phyloP scores from a whole-genome alignment of 2,329 filamentous ascomycete genomes.

The Xylaria sp. region DNA sequence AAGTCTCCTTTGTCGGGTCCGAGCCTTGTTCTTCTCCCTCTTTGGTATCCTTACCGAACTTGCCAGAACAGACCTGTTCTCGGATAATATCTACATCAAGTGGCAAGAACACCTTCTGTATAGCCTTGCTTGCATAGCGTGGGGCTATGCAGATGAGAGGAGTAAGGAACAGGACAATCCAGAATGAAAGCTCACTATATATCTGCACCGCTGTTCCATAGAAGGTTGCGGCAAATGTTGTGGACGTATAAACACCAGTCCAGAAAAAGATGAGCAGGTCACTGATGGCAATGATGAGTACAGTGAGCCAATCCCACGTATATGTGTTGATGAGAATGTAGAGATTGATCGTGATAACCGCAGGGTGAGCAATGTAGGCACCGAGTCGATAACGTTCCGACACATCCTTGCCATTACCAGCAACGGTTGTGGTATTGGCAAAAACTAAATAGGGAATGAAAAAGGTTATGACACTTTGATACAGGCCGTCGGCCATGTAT shows the following conservation, averaged over 20 bases:
- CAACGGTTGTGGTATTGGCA: slow-evolving; percentile 73
- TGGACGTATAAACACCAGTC: slow-evolving; percentile 84
- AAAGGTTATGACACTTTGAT: slow-evolving; percentile 94
- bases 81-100: slow-evolving; percentile 95
- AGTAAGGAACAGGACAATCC: slow-evolving; percentile 83
- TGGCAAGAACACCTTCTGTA: slow-evolving; percentile 95
- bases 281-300: slow-evolving; percentile 83
- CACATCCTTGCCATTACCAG: slow-evolving; percentile 77
- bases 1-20: slow-evolving; percentile 53
- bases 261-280: slow-evolving; percentile 92
- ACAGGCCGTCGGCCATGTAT: slow-evolving; percentile 95
- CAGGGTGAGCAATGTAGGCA: slow-evolving; percentile 84
- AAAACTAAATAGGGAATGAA: slow-evolving; percentile 92
- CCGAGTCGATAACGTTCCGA: slow-evolving; percentile 87
- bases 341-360: slow-evolving; percentile 88
- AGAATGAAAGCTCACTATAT: slow-evolving; percentile 85
- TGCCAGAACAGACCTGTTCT: slow-evolving; percentile 86
- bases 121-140: slow-evolving; percentile 83
- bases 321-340: slow-evolving; percentile 98
- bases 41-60: slow-evolving; percentile 75
- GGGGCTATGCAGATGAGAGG: slow-evolving; percentile 86
- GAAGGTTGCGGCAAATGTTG: slow-evolving; percentile 65
- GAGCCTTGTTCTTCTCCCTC: slow-evolving; percentile 52
- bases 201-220: slow-evolving; percentile 83
- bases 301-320: slow-evolving; percentile 97